Evolutionary conservation across 1,284 basidiomycete genomes (phyloP), one percentile per base, ranked within the genome.

Genomic region (Sanghuangporus weigelae): DNA sequence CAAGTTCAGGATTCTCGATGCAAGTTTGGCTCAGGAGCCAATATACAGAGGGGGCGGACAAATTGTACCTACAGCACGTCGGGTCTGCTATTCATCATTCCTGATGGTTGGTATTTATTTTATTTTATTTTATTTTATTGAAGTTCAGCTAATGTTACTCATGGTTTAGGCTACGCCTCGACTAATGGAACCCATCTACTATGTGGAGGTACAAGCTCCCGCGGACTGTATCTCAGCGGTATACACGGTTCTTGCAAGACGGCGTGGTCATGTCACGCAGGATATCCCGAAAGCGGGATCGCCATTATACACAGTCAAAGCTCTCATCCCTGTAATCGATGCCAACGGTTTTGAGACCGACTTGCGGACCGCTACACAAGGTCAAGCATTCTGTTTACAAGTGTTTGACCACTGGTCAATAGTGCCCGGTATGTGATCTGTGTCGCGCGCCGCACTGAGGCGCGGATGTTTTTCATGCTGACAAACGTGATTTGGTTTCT

Each of bases 341-440:
- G 93, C 97, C 40, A 98, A 98, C 72, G 97, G 97, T 0, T 99
- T 99, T 75, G 97, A 99, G 79, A 98, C 96, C 6, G 97, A 99
- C 78, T 77, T 99, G 72, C 81, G 97, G 69, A 98, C 96, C 46
- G 94, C 96, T 57, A 99, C 97, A 26, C 92, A 97, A 75, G 97
- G 97, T 23, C 95, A 98, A 76, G 97, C 97, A 14, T 98, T 99
- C 79, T 96, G 93, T 70, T 79, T 96, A 68, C 96, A 98, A 76
- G 85, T 91, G 63, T 99, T 99, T 75, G 95, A 97, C 75, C 97
- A 99, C 73, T 99, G 97, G 96, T 91, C 92, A 48, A 93, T 98
- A 71, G 96, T 98, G 14, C 96, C 96, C 67, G 96, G 96, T 86
- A 57, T 51, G 59, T 58, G 31, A 31, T 19, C 36, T 12, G n/a